Evolutionary conservation across 139 green algal species (phyloP).

Genomic region (Auxenochlorella pyrenoidosa): DNA sequence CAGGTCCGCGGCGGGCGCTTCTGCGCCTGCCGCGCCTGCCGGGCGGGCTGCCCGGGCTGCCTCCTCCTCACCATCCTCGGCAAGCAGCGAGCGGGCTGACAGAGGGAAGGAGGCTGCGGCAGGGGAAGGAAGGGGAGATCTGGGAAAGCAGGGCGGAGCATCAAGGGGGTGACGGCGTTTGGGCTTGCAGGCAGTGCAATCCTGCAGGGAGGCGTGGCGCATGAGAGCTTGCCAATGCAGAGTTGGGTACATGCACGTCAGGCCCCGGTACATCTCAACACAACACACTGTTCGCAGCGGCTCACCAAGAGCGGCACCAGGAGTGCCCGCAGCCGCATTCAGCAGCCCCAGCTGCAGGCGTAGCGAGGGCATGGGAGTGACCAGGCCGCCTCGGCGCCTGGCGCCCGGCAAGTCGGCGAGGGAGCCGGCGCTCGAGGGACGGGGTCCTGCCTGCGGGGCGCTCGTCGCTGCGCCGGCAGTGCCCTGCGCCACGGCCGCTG

Average conservation of each 20-base stretch:
- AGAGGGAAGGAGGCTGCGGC: slow-evolving; percentile 23
- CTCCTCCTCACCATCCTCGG: background rate
- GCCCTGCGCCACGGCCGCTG: slow-evolving; percentile 8
- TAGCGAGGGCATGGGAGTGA: background rate
- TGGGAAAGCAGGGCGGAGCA: background rate
- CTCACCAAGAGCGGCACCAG: background rate
- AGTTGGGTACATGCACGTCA: too few species aligned
- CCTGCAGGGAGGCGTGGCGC: too few species aligned
- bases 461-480: background rate
- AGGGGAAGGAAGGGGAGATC: too few species aligned
- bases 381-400: background rate
- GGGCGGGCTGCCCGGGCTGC: background rate
- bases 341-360: background rate
- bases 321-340: background rate
- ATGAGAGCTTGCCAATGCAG: too few species aligned
- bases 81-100: background rate
- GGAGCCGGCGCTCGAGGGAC: background rate
- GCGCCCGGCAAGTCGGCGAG: background rate
- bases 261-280: too few species aligned
- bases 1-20: background rate
- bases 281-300: too few species aligned
- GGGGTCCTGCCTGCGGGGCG: background rate
- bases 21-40: too few species aligned
- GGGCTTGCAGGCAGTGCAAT: too few species aligned
- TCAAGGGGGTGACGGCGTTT: too few species aligned